Conservation (phyloP, 2,329 filamentous ascomycete species). For the Gaeumannomyces tritici region DNA sequence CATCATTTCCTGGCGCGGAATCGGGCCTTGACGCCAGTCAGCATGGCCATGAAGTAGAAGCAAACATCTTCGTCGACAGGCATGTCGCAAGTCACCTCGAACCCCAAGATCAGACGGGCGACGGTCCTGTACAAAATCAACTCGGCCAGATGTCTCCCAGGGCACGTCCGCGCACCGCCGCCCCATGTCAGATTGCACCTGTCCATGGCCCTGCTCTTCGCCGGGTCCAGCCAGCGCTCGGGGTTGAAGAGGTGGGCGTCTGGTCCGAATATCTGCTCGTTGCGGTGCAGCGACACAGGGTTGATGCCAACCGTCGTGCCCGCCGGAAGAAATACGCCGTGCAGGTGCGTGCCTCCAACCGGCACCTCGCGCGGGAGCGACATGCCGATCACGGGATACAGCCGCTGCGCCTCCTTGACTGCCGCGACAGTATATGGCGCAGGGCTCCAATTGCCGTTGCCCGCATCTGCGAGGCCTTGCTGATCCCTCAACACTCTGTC, state of each 20-base stretch:
- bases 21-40: slow-evolving; percentile 33
- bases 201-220: slow-evolving; percentile 29
- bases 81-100: slow-evolving; percentile 28
- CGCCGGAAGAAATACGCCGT: slow-evolving; percentile 29
- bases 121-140: slow-evolving; percentile 36
- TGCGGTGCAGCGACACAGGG: slow-evolving; percentile 39
- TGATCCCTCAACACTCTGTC: slow-evolving; percentile 13
- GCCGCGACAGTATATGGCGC: slow-evolving; percentile 31
- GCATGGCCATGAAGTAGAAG: slow-evolving; percentile 43
- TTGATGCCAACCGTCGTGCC: slow-evolving; percentile 41
- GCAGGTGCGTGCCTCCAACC: slow-evolving; percentile 21
- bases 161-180: slow-evolving; percentile 39
- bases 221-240: slow-evolving; percentile 33
- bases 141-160: slow-evolving; percentile 40
- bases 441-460: slow-evolving; percentile 12
- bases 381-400: slow-evolving; percentile 43
- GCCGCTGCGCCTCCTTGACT: slow-evolving; percentile 40
- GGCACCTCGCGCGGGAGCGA: slow-evolving; percentile 37
- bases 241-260: slow-evolving; percentile 34
- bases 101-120: slow-evolving; percentile 29
- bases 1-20: slow-evolving; percentile 19
- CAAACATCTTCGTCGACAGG: slow-evolving; percentile 27
- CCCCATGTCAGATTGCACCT: slow-evolving; percentile 41
- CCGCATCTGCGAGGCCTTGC: slow-evolving; percentile 9
- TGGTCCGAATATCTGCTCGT: slow-evolving; percentile 35